These are phyloP conservation scores for Paratrypanosoma confusum DNA, from an alignment of 208 protist species.

Conservation along the genomic window DNA sequence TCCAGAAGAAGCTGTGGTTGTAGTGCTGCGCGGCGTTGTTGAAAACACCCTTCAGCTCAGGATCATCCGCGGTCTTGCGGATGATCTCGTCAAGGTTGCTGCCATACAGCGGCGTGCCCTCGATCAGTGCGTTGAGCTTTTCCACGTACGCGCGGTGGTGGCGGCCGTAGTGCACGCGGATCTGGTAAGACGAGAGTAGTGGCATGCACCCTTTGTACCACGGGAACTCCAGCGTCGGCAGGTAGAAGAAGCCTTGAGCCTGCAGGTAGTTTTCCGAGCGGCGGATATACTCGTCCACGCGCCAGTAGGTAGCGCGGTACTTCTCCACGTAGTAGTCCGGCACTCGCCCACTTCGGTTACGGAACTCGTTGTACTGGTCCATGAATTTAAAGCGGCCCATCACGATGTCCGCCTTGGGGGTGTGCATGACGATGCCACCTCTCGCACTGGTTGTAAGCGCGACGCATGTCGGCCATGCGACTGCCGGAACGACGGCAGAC, in stretches of 20 bases:
- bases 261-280: constrained; percentile 69
- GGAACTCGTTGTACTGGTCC: constrained; percentile 82
- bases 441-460: constrained; percentile 17
- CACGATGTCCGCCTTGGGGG: constrained; percentile 65
- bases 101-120: constrained; percentile 76
- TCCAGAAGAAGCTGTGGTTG: constrained; percentile 90
- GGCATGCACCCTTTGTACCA: constrained; percentile 85
- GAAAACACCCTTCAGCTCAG: constrained; percentile 44
- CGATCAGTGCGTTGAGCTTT: constrained; percentile 83
- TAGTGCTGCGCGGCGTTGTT: constrained; percentile 90
- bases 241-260: constrained; percentile 78
- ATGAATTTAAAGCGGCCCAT: constrained; percentile 71
- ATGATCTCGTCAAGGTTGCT: constrained; percentile 81
- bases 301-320: constrained; percentile 81
- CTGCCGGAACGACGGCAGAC: too few relatives aligned
- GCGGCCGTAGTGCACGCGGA: constrained; percentile 80
- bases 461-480: too few relatives aligned
- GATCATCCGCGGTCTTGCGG: constrained; percentile 26
- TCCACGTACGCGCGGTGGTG: constrained; percentile 87
- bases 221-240: constrained; percentile 85
- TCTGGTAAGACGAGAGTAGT: constrained; percentile 81
- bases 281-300: constrained; percentile 80
- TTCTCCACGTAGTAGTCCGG: constrained; percentile 76
- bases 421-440: constrained; percentile 52
- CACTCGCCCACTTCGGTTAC: constrained; percentile 64